Evolutionary conservation across 2,329 filamentous ascomycete species (phyloP), one percentile per base, ranked within the genome.

Genomic region (Ophiostoma populinum): DNA sequence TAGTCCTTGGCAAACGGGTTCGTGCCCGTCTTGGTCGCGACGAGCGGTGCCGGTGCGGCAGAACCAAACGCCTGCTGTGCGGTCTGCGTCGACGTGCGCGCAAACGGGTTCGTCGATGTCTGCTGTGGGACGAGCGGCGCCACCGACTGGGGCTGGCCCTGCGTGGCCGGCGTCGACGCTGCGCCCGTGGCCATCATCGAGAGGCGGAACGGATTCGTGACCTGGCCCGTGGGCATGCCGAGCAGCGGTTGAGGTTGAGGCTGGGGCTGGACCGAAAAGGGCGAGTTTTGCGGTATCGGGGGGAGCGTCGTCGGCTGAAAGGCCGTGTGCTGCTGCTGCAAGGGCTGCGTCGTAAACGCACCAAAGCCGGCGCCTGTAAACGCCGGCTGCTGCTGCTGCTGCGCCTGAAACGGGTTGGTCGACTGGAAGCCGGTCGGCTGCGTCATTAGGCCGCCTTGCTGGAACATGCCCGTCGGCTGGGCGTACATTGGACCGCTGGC

Each of bases 131-230:
- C 25, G 6, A 45, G 27, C 7, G 28, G 37, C 24, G 17, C 37
- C 4, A 38, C 16, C 2, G 33, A 24, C 4, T 22, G 18, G 10
- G 15, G 5, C 11, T 22, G 21, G 36, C 21, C 12, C 20, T 29
- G 20, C 17, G 11, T 13, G 20, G 16, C 20, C 6, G 7, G 27
- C 53, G 54, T 46, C 44, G 59, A 52, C 31, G 67, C 67, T 7
- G 24, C 32, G 48, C 67, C 62, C 40, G 52, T 59, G 60, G 67
- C 64, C 58, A 93, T 62, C 75, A 87, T 87, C 1, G 87, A 94
- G 50, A 85, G 79, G 27, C 90, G 70, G 69, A 98, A 98, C 0
- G 90, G 90, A 51, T 98, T 98, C 7, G 85, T 93, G 16, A 63
- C 74, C 47, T 75, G 66, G 39, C 64, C 63, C 17, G 39, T 40